Base-by-base conservation (phyloP, 106 monocot species). In the Cymbidium sinense region DNA sequence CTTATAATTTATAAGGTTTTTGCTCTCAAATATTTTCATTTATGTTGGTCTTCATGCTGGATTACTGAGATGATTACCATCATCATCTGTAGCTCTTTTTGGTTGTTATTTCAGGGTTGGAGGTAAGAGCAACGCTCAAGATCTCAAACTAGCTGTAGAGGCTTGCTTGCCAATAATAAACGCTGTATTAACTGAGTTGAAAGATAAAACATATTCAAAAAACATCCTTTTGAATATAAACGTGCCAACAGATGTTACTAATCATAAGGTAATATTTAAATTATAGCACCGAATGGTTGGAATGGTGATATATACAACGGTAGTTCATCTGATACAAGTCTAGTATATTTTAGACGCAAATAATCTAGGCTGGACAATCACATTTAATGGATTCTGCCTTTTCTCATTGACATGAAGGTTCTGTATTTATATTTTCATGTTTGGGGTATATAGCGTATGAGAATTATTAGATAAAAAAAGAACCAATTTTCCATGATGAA, bases 141-240 rank as follows among this genome's bases (percentile, higher is more conserved):
- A 98, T 61, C 80, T 98, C 30, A 88, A 90, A 79, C 80, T 81
- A 52, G 90, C 94, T 67, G 91, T 89, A 77, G 83, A 92, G 79
- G 84, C 81, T 52, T 90, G 91, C 77, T 86, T 98, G 79, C 96
- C 96, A 17, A 70, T 98, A 64, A 87, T 98, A 86, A 87, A 90
- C 87, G 80, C 79, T 74, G 70, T 92, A 47, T 18, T 92, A 43
- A 43, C 51, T 74, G 91, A 98, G 75, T 43, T 94, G 21, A 87
- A 70, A 72, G 87, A 85, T 52, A 84, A 83, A 28, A 85, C 83
- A n/a, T 90, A 80, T 77, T 91, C 90, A 52, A 70, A 79, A 81
- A 88, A 76, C 69, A 88, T 81, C 13, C 94, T 98, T 83, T 81
- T 98, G 62, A 98, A 98, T 79, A 75, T 94, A 62, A 94, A 94